A percentile compares a stretch with the other conserved stretches of the same genome.
phyloP scores from a whole-genome alignment of 2,329 filamentous ascomycete genomes.

The Diaporthe capsici region DNA sequence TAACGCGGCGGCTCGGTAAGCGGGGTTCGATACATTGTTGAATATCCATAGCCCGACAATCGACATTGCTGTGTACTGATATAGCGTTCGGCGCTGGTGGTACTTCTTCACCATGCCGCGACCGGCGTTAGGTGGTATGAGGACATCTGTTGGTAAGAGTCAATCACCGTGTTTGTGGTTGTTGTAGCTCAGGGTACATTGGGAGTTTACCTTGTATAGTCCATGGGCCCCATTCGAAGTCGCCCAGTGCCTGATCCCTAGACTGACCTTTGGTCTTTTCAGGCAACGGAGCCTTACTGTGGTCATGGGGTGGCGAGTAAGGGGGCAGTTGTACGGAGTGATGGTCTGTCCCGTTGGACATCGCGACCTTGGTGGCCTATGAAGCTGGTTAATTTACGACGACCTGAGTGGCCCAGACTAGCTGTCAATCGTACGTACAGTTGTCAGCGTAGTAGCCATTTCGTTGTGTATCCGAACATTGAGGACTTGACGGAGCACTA shows the following conservation, averaged over 20 bases:
- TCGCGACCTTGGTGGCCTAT: background rate
- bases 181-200: background rate
- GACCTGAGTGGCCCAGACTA: too few relatives aligned
- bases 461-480: background rate
- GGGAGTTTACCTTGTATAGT: background rate
- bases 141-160: background rate
- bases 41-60: background rate
- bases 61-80: background rate
- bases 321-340: background rate
- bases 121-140: background rate
- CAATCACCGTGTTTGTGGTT: background rate
- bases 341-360: background rate
- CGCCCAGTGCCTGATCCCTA: background rate
- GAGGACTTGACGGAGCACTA: background rate
- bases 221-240: background rate
- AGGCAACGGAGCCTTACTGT: background rate
- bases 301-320: background rate
- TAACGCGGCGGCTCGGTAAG: background rate
- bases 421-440: background rate
- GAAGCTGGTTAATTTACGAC: too few relatives aligned
- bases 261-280: background rate
- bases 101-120: constrained; percentile 6
- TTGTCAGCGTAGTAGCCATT: background rate
- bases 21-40: background rate
- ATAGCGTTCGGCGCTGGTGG: background rate